Percentiles rank a stretch among this genome's conserved stretches.
These are phyloP conservation scores for Peronospora belbahrii DNA, from an alignment of 352 stramenopile species.

Conservation along the genomic window DNA sequence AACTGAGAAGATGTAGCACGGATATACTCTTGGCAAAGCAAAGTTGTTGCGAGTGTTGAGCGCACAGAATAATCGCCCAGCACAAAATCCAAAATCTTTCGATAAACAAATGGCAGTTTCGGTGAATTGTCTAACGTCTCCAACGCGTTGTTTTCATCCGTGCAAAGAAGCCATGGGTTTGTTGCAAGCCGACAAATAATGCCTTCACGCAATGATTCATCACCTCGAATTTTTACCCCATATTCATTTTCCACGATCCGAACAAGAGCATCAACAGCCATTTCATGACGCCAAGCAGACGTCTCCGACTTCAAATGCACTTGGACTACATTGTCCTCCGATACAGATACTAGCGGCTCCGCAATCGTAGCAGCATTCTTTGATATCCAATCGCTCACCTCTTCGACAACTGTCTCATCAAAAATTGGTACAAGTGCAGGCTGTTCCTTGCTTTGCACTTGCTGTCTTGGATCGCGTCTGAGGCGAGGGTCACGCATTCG, in stretches of 20 bases:
- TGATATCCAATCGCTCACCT: slow-evolving; percentile 70
- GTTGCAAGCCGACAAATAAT: slow-evolving; percentile 63
- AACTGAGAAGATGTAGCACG: slow-evolving; percentile 31
- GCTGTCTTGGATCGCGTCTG: slow-evolving; percentile 32
- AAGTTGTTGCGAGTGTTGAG: slow-evolving; percentile 38
- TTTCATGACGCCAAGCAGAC: slow-evolving; percentile 57
- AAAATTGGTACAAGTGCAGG: slow-evolving; percentile 59
- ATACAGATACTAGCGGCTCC: slow-evolving; percentile 70
- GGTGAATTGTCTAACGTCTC: slow-evolving; percentile 5
- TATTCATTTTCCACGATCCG: slow-evolving; percentile 77
- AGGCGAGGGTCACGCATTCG: slow-evolving; percentile 62
- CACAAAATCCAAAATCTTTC: slow-evolving; percentile 65
- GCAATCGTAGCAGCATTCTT: slow-evolving; percentile 72
- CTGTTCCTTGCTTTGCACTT: slow-evolving; percentile 34
- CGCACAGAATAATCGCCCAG: slow-evolving; percentile 45
- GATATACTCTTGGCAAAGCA: slow-evolving; percentile 62
- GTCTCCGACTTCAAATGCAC: slow-evolving; percentile 65
- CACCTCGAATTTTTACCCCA: slow-evolving; percentile 52
- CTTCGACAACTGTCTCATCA: slow-evolving; percentile 51
- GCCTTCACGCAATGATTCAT: slow-evolving; percentile 54
- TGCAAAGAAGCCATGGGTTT: slow-evolving; percentile 50
- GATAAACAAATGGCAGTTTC: slow-evolving; percentile 50
- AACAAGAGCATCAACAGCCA: slow-evolving; percentile 53
- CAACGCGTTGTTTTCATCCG: slow-evolving; percentile 31
- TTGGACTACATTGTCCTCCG: slow-evolving; percentile 66